phyloP scores from a whole-genome alignment of 2,329 filamentous ascomycete genomes.

The Phialocephala sp. region DNA sequence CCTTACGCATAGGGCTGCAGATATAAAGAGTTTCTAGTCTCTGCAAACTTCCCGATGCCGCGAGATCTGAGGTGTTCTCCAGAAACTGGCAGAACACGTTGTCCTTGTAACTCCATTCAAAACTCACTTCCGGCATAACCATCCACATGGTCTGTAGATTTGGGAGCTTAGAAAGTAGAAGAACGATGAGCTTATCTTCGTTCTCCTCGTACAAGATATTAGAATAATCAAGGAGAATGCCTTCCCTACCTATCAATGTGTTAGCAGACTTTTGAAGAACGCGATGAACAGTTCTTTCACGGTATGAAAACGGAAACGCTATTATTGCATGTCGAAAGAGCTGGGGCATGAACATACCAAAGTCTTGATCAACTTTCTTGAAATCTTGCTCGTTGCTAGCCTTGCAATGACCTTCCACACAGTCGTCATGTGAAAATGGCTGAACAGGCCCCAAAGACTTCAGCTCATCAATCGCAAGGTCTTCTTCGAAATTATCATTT shows the following conservation, averaged over 20 bases:
- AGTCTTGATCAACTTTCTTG: neutral
- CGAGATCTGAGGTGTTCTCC: neutral
- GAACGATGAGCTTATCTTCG: conserved; percentile 2
- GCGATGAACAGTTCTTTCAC: neutral
- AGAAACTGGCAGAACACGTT: conserved; percentile 1
- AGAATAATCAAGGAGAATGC: neutral
- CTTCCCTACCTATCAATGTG: neutral
- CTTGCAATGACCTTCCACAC: neutral
- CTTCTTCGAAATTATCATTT: neutral
- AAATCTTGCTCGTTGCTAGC: neutral
- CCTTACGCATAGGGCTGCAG: conserved; percentile 29
- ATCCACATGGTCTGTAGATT: conserved; percentile 3
- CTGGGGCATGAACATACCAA: neutral
- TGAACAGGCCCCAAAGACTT: neutral
- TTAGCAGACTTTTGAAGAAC: neutral
- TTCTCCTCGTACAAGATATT: neutral
- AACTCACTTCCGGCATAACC: conserved; percentile 12
- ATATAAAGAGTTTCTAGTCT: conserved; percentile 10
- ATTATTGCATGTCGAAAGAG: neutral
- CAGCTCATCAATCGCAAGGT: neutral
- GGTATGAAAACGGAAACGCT: neutral
- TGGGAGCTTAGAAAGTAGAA: neutral
- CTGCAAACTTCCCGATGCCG: neutral
- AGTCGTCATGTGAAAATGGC: neutral
- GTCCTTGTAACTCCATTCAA: conserved; percentile 2